Percentiles rank a stretch among this genome's conserved stretches.
phyloP scores from a whole-genome alignment of 1,284 basidiomycete species.

The Sporisorium graminicola region DNA sequence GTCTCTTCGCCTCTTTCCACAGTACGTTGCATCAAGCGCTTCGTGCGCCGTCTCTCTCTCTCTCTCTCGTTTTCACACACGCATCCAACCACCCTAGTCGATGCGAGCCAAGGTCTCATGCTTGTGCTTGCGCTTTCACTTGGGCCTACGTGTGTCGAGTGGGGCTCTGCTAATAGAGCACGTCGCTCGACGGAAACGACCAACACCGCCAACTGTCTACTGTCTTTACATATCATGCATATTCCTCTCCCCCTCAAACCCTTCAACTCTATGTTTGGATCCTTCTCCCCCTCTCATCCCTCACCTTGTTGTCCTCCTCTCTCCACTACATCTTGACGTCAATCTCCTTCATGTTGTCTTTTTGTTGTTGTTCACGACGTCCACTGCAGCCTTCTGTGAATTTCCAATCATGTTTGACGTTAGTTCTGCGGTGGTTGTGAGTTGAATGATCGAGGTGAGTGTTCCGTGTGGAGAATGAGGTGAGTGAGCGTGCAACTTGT shows the following conservation, averaged over 20 bases:
- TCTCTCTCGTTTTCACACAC: not conserved
- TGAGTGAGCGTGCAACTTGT: no score
- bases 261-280: constrained; percentile 7
- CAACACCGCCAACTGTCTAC: constrained; percentile 41
- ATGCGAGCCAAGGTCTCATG: constrained; percentile 2
- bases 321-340: not conserved
- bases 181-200: not conserved
- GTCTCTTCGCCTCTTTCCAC: not conserved
- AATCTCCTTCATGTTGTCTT: not conserved
- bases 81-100: not conserved
- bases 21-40: constrained; percentile 1
- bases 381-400: no score
- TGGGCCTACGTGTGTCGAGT: not conserved
- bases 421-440: no score
- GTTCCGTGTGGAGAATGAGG: no score
- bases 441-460: no score
- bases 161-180: not conserved
- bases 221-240: constrained; percentile 47
- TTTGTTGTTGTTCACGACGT: not conserved
- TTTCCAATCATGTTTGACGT: no score
- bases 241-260: not conserved
- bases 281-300: not conserved
- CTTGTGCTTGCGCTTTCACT: constrained; percentile 1
- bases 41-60: no score
- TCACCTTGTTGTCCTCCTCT: not conserved